phyloP scores from a whole-genome alignment of 805 yeast genomes.

The Wickerhamiella sorbophila region DNA sequence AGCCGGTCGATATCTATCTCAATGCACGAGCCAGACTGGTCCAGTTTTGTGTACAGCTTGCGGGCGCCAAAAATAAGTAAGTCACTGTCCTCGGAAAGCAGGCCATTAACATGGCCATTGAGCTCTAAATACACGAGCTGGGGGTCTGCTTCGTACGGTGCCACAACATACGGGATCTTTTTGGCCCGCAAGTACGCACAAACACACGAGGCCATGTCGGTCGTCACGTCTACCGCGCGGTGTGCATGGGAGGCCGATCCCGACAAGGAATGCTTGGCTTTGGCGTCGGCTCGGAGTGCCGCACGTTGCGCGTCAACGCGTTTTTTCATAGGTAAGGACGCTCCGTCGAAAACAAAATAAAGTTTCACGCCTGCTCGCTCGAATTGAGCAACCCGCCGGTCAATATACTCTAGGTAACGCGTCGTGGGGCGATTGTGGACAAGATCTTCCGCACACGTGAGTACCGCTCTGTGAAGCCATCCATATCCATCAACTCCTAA shows the following conservation, averaged over 20 bases:
- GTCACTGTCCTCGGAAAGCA: conserved; percentile 90
- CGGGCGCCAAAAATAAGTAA: conserved; percentile 75
- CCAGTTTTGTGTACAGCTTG: conserved; percentile 63
- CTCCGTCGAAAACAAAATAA: conserved; percentile 89
- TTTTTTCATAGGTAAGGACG: conserved; percentile 62
- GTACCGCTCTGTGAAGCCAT: conserved; percentile 84
- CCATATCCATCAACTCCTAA: conserved; percentile 93
- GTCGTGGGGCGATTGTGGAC: conserved; percentile 55
- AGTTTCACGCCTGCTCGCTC: conserved; percentile 58
- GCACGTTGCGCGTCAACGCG: conserved; percentile 57
- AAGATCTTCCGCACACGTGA: conserved; percentile 71
- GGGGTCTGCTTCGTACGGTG: conserved; percentile 97
- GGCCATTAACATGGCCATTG: conserved; percentile 61
- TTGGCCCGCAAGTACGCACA: conserved; percentile 44
- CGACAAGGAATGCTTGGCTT: not conserved
- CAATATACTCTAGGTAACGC: conserved; percentile 44
- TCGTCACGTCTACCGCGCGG: conserved; percentile 65
- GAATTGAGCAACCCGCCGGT: conserved; percentile 53
- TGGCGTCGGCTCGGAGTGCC: conserved; percentile 40
- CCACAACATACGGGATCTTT: conserved; percentile 62
- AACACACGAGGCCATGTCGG: conserved; percentile 78
- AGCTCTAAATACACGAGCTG: conserved; percentile 86
- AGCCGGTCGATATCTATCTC: conserved; percentile 52
- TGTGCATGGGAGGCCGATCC: not conserved
- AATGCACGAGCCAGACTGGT: conserved; percentile 52